Percentiles rank a stretch among this genome's conserved stretches.
These are phyloP conservation scores for Dothiorella sarmentorum DNA, from an alignment of 2,329 filamentous ascomycete genomes.

Conservation along the genomic window DNA sequence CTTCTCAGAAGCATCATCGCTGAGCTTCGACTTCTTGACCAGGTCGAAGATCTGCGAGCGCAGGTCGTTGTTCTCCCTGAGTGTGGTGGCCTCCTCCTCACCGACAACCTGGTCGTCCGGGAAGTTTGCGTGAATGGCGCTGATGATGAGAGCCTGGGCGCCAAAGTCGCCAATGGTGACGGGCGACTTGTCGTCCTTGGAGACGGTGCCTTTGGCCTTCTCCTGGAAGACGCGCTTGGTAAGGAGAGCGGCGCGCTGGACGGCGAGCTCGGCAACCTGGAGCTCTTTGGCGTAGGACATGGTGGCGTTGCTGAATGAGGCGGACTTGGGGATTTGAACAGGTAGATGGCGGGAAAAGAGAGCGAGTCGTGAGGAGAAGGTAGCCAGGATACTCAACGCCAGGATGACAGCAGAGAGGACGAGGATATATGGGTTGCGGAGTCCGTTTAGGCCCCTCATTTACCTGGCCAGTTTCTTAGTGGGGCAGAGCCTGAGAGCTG, in stretches of 20 bases:
- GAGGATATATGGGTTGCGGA: conserved; percentile 23
- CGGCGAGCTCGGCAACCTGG: conserved; percentile 78
- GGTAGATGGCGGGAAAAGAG: conserved; percentile 18
- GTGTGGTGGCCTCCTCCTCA: conserved; percentile 84
- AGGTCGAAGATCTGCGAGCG: conserved; percentile 79
- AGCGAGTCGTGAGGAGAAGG: conserved; percentile 24
- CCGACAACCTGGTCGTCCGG: conserved; percentile 87
- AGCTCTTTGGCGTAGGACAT: conserved; percentile 71
- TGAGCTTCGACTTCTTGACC: conserved; percentile 68
- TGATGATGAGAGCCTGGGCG: conserved; percentile 93
- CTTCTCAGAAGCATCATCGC: conserved; percentile 61
- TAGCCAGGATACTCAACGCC: conserved; percentile 22
- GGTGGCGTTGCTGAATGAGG: conserved; percentile 25
- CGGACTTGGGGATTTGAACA: conserved; percentile 20
- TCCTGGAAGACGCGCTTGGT: conserved; percentile 79
- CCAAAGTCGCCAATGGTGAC: conserved; percentile 98
- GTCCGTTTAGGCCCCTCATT: conserved; percentile 18
- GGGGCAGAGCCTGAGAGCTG: conserved; percentile 15
- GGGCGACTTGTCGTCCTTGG: conserved; percentile 92
- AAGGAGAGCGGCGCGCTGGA: conserved; percentile 74
- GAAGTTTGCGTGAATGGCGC: conserved; percentile 84
- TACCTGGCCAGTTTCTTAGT: conserved; percentile 17
- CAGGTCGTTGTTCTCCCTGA: conserved; percentile 68
- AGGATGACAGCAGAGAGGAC: conserved; percentile 30
- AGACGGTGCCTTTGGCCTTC: conserved; percentile 89